Evolutionary conservation across 1,139 yeast species (phyloP).

Genomic region (Scheffersomyces segobiensis): DNA sequence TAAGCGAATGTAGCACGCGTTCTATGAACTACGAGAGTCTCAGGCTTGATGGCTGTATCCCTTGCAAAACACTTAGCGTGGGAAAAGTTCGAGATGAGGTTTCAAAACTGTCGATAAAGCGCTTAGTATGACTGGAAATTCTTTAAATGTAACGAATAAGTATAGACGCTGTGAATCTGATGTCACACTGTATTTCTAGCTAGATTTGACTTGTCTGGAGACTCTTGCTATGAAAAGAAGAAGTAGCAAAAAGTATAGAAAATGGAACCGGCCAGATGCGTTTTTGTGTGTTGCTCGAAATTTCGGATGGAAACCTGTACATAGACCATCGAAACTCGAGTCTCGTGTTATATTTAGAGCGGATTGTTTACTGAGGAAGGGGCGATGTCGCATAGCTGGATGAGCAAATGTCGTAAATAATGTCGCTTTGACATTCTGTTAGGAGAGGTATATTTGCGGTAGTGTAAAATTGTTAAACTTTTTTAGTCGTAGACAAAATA

Average conservation of each 20-base stretch:
- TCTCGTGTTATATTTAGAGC: background rate
- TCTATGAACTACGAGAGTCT: background rate
- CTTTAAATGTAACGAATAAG: background rate
- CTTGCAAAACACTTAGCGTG: background rate
- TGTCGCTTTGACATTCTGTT: background rate
- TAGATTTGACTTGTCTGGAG: background rate
- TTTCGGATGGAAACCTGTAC: background rate
- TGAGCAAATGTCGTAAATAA: background rate
- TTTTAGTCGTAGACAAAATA: too few relatives aligned
- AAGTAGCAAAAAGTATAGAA: background rate
- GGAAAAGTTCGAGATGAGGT: background rate
- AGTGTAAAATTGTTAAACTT: too few relatives aligned
- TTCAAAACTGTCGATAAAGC: background rate
- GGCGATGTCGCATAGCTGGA: background rate
- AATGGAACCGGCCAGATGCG: background rate
- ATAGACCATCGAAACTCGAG: background rate
- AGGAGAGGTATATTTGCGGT: background rate
- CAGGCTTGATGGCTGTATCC: background rate
- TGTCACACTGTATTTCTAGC: background rate
- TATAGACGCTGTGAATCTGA: background rate
- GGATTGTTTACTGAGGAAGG: background rate
- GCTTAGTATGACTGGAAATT: background rate
- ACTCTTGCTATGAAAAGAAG: background rate
- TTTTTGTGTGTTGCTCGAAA: background rate
- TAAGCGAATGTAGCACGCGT: background rate